Evolutionary conservation across 108 stramenopile species (phyloP).

Genomic region (Nannochloropsis gaditana): DNA sequence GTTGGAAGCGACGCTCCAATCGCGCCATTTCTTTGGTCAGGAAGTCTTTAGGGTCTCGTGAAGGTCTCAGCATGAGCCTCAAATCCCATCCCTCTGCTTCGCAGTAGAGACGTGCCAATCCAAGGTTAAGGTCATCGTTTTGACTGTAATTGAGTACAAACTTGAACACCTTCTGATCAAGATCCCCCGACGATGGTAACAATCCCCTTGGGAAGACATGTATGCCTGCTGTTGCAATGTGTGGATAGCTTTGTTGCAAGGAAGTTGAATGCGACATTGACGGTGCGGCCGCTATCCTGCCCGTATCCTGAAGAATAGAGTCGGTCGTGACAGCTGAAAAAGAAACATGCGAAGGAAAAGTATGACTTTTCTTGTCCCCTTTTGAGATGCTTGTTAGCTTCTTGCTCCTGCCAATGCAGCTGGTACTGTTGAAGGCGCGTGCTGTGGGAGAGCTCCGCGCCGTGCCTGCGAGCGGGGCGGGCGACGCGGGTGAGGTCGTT

Average conservation of each 20-base stretch:
- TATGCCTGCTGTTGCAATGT: not conserved
- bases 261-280: not conserved
- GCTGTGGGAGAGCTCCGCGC: not conserved
- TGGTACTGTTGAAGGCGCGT: not conserved
- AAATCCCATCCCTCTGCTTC: not conserved
- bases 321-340: not conserved
- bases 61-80: not conserved
- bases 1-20: not conserved
- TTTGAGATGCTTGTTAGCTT: not conserved
- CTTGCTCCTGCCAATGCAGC: not conserved
- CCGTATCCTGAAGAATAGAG: not conserved
- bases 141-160: conserved; percentile 14
- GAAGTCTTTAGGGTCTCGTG: not conserved
- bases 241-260: not conserved
- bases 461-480: not conserved
- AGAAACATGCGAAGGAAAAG: no score
- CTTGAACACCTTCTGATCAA: not conserved
- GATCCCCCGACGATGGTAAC: not conserved
- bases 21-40: not conserved
- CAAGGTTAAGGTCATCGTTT: conserved; percentile 14
- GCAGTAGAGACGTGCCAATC: not conserved
- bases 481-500: not conserved
- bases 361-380: not conserved
- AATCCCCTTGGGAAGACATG: not conserved
- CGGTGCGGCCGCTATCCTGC: not conserved